These are phyloP conservation scores for Cercospora sp. DNA, from an alignment of 2,329 filamentous ascomycete species.

Conservation along the genomic window DNA sequence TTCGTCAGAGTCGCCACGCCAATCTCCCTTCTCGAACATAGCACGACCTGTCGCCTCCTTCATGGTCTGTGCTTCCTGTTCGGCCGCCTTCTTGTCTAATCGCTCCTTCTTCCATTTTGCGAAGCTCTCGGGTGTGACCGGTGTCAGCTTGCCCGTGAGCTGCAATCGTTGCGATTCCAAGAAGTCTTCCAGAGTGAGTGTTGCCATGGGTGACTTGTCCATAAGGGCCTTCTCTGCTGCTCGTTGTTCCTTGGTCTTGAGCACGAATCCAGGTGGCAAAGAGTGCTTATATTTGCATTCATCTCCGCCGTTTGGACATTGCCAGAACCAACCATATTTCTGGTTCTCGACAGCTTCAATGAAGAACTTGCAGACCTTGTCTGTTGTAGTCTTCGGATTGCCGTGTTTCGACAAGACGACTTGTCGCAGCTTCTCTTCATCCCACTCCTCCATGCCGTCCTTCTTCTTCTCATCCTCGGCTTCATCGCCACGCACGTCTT, in stretches of 20 bases:
- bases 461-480: slow-evolving; percentile 68
- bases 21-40: slow-evolving; percentile 95
- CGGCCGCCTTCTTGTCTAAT: slow-evolving; percentile 90
- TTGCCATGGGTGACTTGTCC: slow-evolving; percentile 94
- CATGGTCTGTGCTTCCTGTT: slow-evolving; percentile 82
- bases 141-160: slow-evolving; percentile 84
- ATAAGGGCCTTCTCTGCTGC: slow-evolving; percentile 92
- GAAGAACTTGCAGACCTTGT: slow-evolving; percentile 99
- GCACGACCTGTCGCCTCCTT: slow-evolving; percentile 95
- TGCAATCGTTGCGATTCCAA: slow-evolving; percentile 95
- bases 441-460: slow-evolving; percentile 96
- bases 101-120: slow-evolving; percentile 97
- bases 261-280: slow-evolving; percentile 87
- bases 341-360: slow-evolving; percentile 96
- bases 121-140: slow-evolving; percentile 88
- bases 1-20: slow-evolving; percentile 51
- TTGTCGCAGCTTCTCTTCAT: slow-evolving; percentile 88
- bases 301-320: slow-evolving; percentile 92
- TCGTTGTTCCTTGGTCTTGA: slow-evolving; percentile 97
- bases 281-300: slow-evolving; percentile 99
- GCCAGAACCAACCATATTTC: slow-evolving; percentile 99
- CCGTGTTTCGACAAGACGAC: slow-evolving; percentile 96
- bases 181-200: slow-evolving; percentile 95
- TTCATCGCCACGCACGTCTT: slow-evolving; percentile 73
- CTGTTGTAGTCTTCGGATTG: slow-evolving; percentile 90